phyloP scores from a whole-genome alignment of 164 flowering plant species.

The Tetrastigma voinierianum region DNA sequence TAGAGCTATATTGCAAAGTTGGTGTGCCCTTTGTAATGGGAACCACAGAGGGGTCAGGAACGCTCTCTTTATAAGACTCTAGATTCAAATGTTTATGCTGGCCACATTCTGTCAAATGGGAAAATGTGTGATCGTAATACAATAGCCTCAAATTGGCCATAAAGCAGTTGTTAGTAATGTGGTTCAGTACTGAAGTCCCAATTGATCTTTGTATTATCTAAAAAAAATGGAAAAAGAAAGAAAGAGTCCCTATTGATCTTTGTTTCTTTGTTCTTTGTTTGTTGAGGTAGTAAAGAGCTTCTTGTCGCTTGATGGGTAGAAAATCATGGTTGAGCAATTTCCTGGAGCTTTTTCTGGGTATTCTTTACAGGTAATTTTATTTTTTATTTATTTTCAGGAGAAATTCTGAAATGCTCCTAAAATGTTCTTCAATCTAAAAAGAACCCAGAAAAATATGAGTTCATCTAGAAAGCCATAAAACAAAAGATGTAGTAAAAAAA shows the following conservation, averaged over 20 bases:
- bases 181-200: not conserved
- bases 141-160: not conserved
- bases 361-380: slow-evolving; percentile 52
- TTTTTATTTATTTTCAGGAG: not conserved
- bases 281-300: slow-evolving; percentile 91
- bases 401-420: too few species aligned
- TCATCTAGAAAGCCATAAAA: too few species aligned
- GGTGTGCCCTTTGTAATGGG: slow-evolving; percentile 99
- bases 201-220: too few species aligned
- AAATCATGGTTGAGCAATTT: slow-evolving; percentile 89
- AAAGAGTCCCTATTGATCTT: too few species aligned
- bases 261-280: slow-evolving; percentile 15
- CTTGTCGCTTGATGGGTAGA: slow-evolving; percentile 97
- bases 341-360: slow-evolving; percentile 97
- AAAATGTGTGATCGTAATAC: slow-evolving; percentile 56
- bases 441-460: too few species aligned
- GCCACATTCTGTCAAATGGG: slow-evolving; percentile 97
- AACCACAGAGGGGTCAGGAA: slow-evolving; percentile 91
- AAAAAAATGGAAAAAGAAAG: too few species aligned
- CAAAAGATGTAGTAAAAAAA: too few species aligned
- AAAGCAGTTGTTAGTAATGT: not conserved
- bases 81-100: slow-evolving; percentile 67
- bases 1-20: slow-evolving; percentile 75
- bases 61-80: slow-evolving; percentile 66
- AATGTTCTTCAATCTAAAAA: too few species aligned